These are phyloP conservation scores for Sugiyamaella sp. DNA, from an alignment of 1,139 yeast genomes.

Conservation along the genomic window DNA sequence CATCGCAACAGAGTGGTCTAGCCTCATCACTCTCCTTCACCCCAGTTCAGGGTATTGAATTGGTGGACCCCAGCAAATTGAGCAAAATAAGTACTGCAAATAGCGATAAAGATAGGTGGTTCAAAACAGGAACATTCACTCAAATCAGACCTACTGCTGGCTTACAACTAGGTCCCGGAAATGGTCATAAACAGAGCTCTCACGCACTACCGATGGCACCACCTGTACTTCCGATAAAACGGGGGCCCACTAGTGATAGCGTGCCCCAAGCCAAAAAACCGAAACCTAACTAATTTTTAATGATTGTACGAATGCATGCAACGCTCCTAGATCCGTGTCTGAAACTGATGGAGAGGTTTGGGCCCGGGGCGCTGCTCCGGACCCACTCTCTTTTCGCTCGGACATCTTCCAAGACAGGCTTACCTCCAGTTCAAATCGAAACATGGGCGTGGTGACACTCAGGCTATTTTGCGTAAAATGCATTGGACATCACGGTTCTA, in stretches of 20 bases:
- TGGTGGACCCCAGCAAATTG: conserved; percentile 35
- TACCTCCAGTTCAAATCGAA: too few species aligned
- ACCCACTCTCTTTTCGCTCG: too few species aligned
- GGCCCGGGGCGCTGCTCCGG: too few species aligned
- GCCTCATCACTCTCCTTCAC: conserved; percentile 39
- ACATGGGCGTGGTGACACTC: too few species aligned
- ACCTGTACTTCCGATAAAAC: conserved; percentile 24
- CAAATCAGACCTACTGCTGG: conserved; percentile 28
- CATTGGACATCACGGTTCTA: conserved; percentile 5
- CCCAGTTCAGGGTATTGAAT: conserved; percentile 40
- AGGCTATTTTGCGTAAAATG: too few species aligned
- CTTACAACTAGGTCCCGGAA: conserved; percentile 24
- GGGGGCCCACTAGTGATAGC: conserved; percentile 19
- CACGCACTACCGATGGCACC: conserved; percentile 22
- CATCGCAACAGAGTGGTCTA: conserved; percentile 34
- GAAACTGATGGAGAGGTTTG: too few species aligned
- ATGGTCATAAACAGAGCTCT: neutral
- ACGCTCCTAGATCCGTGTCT: too few species aligned
- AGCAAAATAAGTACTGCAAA: conserved; percentile 10
- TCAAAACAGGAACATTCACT: conserved; percentile 39
- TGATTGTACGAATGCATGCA: conserved; percentile 1
- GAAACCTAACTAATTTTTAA: conserved; percentile 14
- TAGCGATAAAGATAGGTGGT: conserved; percentile 37
- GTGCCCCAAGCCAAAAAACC: conserved; percentile 27
- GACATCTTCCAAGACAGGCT: too few species aligned